phyloP scores from a whole-genome alignment of 768 basidiomycete species.

The Amanita exitialis region DNA sequence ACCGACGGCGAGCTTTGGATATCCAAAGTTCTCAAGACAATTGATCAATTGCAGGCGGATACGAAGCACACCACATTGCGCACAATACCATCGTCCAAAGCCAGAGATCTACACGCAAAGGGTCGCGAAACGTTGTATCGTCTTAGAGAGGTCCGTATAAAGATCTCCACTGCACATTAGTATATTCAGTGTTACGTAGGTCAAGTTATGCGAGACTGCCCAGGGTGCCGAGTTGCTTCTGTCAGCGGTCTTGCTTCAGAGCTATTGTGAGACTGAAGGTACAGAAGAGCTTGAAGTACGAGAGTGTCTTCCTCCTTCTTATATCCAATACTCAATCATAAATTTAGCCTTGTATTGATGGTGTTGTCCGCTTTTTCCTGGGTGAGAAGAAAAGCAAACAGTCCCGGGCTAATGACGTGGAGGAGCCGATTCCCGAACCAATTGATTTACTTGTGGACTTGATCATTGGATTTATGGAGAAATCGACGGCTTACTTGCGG shows the following conservation, averaged over 20 bases:
- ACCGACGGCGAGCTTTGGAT: slow-evolving; percentile 78
- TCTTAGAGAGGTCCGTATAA: slow-evolving; percentile 27
- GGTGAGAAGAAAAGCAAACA: slow-evolving; percentile 29
- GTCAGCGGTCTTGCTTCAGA: slow-evolving; percentile 58
- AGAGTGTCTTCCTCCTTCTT: slow-evolving; percentile 37
- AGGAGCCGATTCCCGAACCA: slow-evolving; percentile 36
- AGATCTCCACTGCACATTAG: background rate
- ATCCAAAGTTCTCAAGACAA: slow-evolving; percentile 46
- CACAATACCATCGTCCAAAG: background rate
- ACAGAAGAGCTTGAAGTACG: slow-evolving; percentile 35
- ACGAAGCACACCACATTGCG: slow-evolving; percentile 44
- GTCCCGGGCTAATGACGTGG: slow-evolving; percentile 22
- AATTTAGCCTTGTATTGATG: slow-evolving; percentile 50
- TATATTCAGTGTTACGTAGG: background rate
- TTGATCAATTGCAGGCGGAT: slow-evolving; percentile 52
- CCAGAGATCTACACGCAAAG: slow-evolving; percentile 27
- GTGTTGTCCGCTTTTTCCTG: slow-evolving; percentile 44
- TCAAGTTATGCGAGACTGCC: slow-evolving; percentile 33
- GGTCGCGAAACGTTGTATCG: slow-evolving; percentile 30
- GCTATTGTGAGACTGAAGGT: slow-evolving; percentile 45
- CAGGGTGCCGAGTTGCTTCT: slow-evolving; percentile 67
- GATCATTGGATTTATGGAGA: slow-evolving; percentile 86
- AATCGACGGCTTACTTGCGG: slow-evolving; percentile 71
- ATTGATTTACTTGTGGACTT: slow-evolving; percentile 82
- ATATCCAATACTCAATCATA: background rate